Base-by-base conservation (phyloP, 495 filamentous ascomycete species). In the Daldinia grandis region DNA sequence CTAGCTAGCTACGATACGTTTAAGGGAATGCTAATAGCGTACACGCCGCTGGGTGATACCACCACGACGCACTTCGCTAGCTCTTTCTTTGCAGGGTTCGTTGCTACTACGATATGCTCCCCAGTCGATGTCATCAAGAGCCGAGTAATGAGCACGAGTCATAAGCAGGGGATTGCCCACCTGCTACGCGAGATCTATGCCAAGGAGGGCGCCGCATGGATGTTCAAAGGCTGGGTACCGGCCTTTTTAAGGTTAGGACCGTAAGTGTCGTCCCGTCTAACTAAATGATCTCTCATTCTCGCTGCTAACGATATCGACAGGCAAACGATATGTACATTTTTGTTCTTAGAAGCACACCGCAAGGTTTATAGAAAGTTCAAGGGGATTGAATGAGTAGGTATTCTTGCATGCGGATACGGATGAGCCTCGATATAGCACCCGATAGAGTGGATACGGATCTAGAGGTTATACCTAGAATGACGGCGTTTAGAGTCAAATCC, bases 91-190 rank as follows among this genome's bases (percentile, higher is more conserved):
- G 94, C 95, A 12, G 95, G 95, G 2, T 93, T 98, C 66, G 92
- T 97, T 5, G 95, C 95, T 0, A 98, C 95, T 5, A 99, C 96
- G 1, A 87, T 97, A 27, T 98, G 95, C 79, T 94, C 91, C 38
- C 95, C 95, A 0, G 93, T 98, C 9, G 95, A 99, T 76, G 95
- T 99, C 8, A 93, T 99, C 82, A 99, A 99, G 87, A 98, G 95
- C 30, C 84, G 95, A 2, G 87, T 98, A 33, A 99, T 99, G 95
- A 91, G 86, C 55, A 87, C 92, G 3, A 84, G 85, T 30, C 83
- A 81, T 60, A 88, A 85, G 37, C 85, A 89, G 56, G 85, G 86
- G 38, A 82, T 95, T 17, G 68, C 83, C 6, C 77, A 81, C 54
- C 71, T 94, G 19, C 74, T 96, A 69, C 76, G 80, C 5, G 89